Percentiles rank a stretch among this genome's conserved stretches.
Evolutionary conservation across 352 stramenopile species (phyloP).

Genomic region (Thalassiosira exigua): DNA sequence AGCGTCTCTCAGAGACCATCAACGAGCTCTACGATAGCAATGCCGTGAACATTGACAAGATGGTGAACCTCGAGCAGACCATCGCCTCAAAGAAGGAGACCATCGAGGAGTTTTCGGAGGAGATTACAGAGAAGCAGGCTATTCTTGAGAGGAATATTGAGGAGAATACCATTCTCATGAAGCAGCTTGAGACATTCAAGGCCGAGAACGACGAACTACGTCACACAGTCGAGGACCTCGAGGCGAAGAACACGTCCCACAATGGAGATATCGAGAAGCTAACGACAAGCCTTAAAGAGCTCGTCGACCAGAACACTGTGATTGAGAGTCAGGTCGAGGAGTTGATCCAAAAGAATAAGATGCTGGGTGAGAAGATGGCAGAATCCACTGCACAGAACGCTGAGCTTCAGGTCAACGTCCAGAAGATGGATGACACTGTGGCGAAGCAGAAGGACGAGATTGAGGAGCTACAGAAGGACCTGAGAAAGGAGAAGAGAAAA

Average conservation of each 20-base stretch:
- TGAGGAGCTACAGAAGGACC: background rate
- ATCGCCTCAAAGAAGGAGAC: conserved; percentile 16
- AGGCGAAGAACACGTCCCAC: conserved; percentile 26
- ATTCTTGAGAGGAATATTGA: conserved; percentile 12
- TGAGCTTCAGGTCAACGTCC: background rate
- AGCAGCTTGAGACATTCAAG: conserved; percentile 15
- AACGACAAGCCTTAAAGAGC: conserved; percentile 13
- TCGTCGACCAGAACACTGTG: conserved; percentile 33
- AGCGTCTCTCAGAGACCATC: conserved; percentile 5
- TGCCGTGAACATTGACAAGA: conserved; percentile 15
- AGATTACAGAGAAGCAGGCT: conserved; percentile 11
- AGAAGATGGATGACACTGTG: conserved; percentile 8
- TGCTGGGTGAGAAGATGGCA: background rate
- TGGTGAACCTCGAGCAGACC: conserved; percentile 29
- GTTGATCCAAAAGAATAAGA: conserved; percentile 5
- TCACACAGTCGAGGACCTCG: conserved; percentile 22
- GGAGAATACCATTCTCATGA: conserved; percentile 10
- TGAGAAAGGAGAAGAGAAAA: conserved; percentile 13
- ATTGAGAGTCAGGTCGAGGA: conserved; percentile 37
- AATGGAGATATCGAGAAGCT: conserved; percentile 29
- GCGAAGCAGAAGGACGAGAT: background rate
- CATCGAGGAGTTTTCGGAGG: conserved; percentile 28
- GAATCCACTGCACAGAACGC: background rate
- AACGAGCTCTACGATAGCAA: conserved; percentile 29
- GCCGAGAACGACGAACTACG: conserved; percentile 30